These are phyloP conservation scores for Parasitella parasitica DNA, from an alignment of 371 early-diverging fungal species.

Conservation along the genomic window DNA sequence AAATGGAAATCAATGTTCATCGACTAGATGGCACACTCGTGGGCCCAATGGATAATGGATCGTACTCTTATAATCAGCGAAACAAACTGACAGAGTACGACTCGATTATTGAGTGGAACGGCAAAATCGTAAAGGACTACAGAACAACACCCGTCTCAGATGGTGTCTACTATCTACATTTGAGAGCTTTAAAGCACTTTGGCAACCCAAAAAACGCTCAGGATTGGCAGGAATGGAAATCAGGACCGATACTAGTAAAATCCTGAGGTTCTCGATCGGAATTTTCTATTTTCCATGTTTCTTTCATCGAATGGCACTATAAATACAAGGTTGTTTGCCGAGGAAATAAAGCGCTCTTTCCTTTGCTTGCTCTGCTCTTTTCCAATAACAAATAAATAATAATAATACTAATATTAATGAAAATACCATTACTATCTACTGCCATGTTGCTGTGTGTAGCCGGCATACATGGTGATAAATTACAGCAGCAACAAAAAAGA, in stretches of 20 bases:
- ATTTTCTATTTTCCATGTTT: slow-evolving; percentile 4
- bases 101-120: slow-evolving; percentile 2
- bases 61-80: slow-evolving; percentile 6
- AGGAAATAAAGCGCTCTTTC: not conserved
- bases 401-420: not conserved
- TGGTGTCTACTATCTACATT: slow-evolving; percentile 30
- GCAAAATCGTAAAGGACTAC: not conserved
- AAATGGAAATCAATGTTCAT: slow-evolving; percentile 11
- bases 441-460: not conserved
- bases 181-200: slow-evolving; percentile 33
- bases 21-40: not conserved
- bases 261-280: not conserved
- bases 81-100: not conserved
- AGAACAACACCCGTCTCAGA: slow-evolving; percentile 1
- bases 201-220: slow-evolving; percentile 26
- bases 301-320: too few relatives aligned
- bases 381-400: not conserved
- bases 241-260: slow-evolving; percentile 24
- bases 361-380: not conserved
- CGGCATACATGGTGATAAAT: not conserved
- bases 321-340: not conserved
- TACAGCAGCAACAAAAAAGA: not conserved
- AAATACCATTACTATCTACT: not conserved
- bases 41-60: not conserved
- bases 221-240: slow-evolving; percentile 39